phyloP scores from a whole-genome alignment of 805 yeast genomes.

The Ogataea saltuana region DNA sequence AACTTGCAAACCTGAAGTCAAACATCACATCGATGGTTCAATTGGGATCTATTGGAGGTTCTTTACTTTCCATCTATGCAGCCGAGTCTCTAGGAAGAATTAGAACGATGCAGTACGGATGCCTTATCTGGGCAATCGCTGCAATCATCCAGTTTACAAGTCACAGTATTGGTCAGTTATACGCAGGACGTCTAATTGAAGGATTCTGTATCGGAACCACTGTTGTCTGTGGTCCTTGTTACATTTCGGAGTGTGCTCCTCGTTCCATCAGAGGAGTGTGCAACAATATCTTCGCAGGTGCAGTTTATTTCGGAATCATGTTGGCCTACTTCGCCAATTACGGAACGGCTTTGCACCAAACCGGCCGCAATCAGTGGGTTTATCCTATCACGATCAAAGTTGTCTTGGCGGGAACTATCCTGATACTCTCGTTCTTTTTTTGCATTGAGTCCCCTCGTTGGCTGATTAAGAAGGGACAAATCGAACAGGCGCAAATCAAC shows the following conservation, averaged over 20 bases:
- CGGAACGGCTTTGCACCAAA: constrained; percentile 48
- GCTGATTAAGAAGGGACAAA: constrained; percentile 44
- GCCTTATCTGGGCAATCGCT: constrained; percentile 46
- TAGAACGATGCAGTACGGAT: constrained; percentile 45
- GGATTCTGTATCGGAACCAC: constrained; percentile 59
- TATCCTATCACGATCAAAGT: constrained; percentile 51
- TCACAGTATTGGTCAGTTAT: constrained; percentile 47
- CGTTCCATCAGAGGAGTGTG: constrained; percentile 52
- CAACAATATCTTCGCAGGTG: constrained; percentile 55
- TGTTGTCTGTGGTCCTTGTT: constrained; percentile 56
- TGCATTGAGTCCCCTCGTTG: constrained; percentile 55
- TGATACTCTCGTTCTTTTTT: constrained; percentile 42
- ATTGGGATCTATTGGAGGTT: constrained; percentile 51
- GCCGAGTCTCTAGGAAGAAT: constrained; percentile 55
- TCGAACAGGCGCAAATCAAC: constrained; percentile 41
- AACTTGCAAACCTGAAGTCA: constrained; percentile 49
- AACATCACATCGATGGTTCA: constrained; percentile 62
- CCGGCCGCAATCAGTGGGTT: constrained; percentile 49
- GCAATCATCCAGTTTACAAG: constrained; percentile 52
- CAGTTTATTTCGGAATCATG: constrained; percentile 57
- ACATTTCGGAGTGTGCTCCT: constrained; percentile 55
- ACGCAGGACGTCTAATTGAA: constrained; percentile 56
- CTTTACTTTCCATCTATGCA: constrained; percentile 47
- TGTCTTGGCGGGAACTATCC: constrained; percentile 47
- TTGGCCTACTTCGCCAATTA: constrained; percentile 50